Base-by-base conservation (phyloP, 306 rosid genomes). In the Vicia faba region DNA sequence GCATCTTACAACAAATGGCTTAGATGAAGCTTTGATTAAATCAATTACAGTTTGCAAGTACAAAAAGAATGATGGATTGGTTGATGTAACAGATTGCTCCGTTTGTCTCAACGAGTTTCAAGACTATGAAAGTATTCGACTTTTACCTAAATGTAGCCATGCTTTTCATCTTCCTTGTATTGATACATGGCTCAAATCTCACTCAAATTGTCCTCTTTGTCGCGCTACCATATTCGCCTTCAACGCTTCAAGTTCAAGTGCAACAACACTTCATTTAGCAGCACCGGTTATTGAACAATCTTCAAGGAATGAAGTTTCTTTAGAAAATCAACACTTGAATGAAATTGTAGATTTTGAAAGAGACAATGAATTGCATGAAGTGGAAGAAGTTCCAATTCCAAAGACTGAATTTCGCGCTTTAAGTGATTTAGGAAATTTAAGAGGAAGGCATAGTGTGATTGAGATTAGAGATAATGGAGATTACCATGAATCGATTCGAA, bases 181-280 rank as follows among this genome's bases (percentile, higher is more conserved):
- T 41, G 99, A 90, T 58, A 84, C 83, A n/a, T 93, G 99, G 99
- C 90, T 93, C 61, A 83, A 84, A 66, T 90, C 90, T 68, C 99
- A 93, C 75, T 85, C 96, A 8, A 90, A 68, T 67, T 93, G 99
- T 79, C 99, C 99, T 12, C 78, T 93, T 3, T 93, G 99, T 61
- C 97, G 97, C 9, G 89, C 99, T 1, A 76, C 65, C 33, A 70
- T 89, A 5, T 76, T 86, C 44, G 75, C 84, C 51, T 68, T 77
- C 65, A 69, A 58, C 18, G 69, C 84, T 28, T 61, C 77, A 2
- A 55, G 19, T 26, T 18, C 82, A 12, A 43, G 82, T 33, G 62
- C 73, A 4, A n/a, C 83, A 40, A 29, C 56, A 9, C 36, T 63
- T 81, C 71, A 75, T 43, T 18, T 55, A 5, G 59, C 76, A 35